A percentile compares a stretch with the other conserved stretches of the same genome.
phyloP scores from a whole-genome alignment of 306 rosid genomes.

The Astragalus membranaceus region DNA sequence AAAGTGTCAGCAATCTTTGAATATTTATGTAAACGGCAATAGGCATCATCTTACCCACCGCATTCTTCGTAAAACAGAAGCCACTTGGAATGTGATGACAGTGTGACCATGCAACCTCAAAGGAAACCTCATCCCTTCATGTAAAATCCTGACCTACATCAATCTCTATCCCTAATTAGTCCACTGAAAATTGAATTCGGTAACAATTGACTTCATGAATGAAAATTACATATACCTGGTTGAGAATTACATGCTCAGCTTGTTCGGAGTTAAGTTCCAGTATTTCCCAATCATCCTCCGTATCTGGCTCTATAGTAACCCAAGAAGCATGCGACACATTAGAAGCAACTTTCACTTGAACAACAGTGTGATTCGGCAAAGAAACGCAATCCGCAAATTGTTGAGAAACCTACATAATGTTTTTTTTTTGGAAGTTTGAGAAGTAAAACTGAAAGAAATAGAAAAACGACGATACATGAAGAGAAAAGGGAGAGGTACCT shows the following conservation, averaged over 20 bases:
- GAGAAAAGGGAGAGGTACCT: constrained; percentile 24
- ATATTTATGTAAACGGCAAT: constrained; percentile 13
- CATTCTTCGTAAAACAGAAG: constrained; percentile 71
- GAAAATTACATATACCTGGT: constrained; percentile 44
- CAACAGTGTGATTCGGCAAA: constrained; percentile 41
- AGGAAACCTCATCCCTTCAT: constrained; percentile 90
- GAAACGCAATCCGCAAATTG: constrained; percentile 79
- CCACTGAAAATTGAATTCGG: not conserved
- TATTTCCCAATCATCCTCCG: constrained; percentile 96
- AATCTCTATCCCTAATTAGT: constrained; percentile 1
- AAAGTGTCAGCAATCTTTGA: not conserved
- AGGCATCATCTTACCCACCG: constrained; percentile 82
- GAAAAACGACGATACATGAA: not conserved
- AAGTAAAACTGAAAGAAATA: not conserved
- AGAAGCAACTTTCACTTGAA: constrained; percentile 61
- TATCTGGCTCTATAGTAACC: constrained; percentile 59
- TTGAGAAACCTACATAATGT: constrained; percentile 59
- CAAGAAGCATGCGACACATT: constrained; percentile 59
- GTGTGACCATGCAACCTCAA: constrained; percentile 82
- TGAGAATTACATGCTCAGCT: constrained; percentile 71
- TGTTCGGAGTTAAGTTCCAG: constrained; percentile 78
- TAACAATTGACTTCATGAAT: not conserved
- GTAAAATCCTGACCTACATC: constrained; percentile 72
- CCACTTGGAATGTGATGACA: constrained; percentile 59
- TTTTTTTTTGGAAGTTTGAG: too few species aligned